Base-by-base conservation (phyloP, 2,329 filamentous ascomycete species). In the Nothophaeocryptopus gaeumannii region DNA sequence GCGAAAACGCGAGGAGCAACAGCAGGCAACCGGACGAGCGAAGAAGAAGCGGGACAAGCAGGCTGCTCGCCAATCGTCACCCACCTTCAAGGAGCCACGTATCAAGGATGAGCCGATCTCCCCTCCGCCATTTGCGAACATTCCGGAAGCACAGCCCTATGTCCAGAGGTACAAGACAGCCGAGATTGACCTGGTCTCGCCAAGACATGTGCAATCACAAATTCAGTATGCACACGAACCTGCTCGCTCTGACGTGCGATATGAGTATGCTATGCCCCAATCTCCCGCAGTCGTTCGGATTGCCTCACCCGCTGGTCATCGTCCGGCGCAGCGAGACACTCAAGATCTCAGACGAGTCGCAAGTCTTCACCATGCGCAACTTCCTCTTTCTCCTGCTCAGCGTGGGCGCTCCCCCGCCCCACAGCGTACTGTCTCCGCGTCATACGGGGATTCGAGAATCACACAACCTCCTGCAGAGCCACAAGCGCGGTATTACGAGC, bases 31-130 rank as follows among this genome's bases (percentile, higher is more conserved):
- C 39, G 51, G 33, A 36, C 55, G 39, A 39, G 45, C 33, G 5
- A 61, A 63, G 49, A 62, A 60, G 40, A 59, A 59, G 49, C 68
- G 65, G 26, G 67, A 70, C 39, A 63, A 66, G 41, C 63, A 67
- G 13, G 57, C 63, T 40, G 66, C 66, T 49, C 65, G 61, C 52
- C 67, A 65, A 42, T 67, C 65, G 44, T 66, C 66, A 15, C 68
- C 72, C 2, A 54, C 47, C 7, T 50, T 62, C 26, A 54, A 51
- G 26, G 77, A 77, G 47, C 70, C 78, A 8, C 77, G 76, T 55
- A 81, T 85, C 63, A 85, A 84, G 63, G 76, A 80, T 58, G 82
- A 85, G 61, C 80, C 81, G 7, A 69, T 82, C 13, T 84, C 82
- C 10, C 82, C 82, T 14, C 79, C 79, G 36, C 77, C 78, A 1